These are phyloP conservation scores for Astrephomene gubernaculifera DNA, from an alignment of 139 green algal species.

Conservation along the genomic window DNA sequence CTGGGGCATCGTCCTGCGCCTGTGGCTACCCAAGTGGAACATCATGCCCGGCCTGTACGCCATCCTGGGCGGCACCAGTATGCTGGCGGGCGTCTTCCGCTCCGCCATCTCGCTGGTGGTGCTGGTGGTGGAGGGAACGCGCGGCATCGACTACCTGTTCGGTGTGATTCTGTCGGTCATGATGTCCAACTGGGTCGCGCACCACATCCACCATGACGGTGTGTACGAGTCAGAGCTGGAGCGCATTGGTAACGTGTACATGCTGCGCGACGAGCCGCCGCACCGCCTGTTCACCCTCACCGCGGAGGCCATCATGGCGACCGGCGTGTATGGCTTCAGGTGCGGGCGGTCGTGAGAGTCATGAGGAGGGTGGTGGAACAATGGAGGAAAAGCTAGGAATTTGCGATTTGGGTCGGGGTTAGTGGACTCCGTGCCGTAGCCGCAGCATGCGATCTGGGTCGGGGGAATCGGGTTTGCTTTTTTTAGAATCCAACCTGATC, in stretches of 20 bases:
- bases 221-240: constrained; percentile 94
- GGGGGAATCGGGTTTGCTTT: too few relatives aligned
- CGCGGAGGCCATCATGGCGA: constrained; percentile 78
- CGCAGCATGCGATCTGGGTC: too few relatives aligned
- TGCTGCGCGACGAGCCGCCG: constrained; percentile 82
- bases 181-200: constrained; percentile 85
- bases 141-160: constrained; percentile 86
- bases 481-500: too few relatives aligned
- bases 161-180: constrained; percentile 89
- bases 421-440: too few relatives aligned
- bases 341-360: too few relatives aligned
- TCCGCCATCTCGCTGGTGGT: constrained; percentile 90
- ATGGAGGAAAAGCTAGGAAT: too few relatives aligned
- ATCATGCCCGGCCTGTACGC: constrained; percentile 83
- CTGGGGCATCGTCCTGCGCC: constrained; percentile 71
- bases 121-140: constrained; percentile 89
- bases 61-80: constrained; percentile 81
- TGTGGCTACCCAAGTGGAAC: constrained; percentile 70
- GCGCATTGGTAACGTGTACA: constrained; percentile 81
- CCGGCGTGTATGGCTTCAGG: constrained; percentile 70
- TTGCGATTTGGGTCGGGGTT: too few relatives aligned
- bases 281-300: constrained; percentile 72
- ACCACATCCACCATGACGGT: constrained; percentile 82
- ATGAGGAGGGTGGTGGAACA: too few relatives aligned
- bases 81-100: constrained; percentile 92